Evolutionary conservation across 2,329 filamentous ascomycete species (phyloP).

Genomic region (Neocatenulostroma microsporum): DNA sequence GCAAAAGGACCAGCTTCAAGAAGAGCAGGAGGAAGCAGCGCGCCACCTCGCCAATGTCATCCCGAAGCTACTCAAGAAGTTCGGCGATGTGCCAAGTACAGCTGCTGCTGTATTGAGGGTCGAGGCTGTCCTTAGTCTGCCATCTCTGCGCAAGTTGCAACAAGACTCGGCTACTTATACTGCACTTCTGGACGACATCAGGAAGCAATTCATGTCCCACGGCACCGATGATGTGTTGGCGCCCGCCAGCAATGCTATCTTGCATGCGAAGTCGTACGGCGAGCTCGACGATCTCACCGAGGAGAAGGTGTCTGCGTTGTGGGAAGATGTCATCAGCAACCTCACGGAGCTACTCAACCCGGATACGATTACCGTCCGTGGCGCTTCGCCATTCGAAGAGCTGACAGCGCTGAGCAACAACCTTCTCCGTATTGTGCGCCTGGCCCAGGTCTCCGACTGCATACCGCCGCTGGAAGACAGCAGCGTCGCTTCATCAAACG

Average conservation of each 20-base stretch:
- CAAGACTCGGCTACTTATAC: slow-evolving; percentile 77
- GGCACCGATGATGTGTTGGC: slow-evolving; percentile 76
- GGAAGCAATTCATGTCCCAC: slow-evolving; percentile 89
- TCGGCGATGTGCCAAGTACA: slow-evolving; percentile 78
- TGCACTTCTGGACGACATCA: slow-evolving; percentile 79
- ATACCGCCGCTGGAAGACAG: slow-evolving; percentile 61
- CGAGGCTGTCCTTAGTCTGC: slow-evolving; percentile 77
- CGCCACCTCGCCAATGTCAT: slow-evolving; percentile 70
- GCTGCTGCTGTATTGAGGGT: slow-evolving; percentile 78
- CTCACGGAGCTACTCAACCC: slow-evolving; percentile 61
- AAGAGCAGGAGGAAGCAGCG: slow-evolving; percentile 70
- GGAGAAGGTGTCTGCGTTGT: slow-evolving; percentile 69
- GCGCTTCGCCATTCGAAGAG: slow-evolving; percentile 50
- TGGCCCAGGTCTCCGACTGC: slow-evolving; percentile 54
- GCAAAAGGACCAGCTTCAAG: slow-evolving; percentile 54
- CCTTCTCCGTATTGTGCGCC: slow-evolving; percentile 23
- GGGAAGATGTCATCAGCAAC: slow-evolving; percentile 73
- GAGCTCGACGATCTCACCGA: slow-evolving; percentile 83
- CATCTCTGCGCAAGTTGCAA: slow-evolving; percentile 79
- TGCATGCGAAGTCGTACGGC: slow-evolving; percentile 78
- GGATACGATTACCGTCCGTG: slow-evolving; percentile 63
- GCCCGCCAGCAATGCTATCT: slow-evolving; percentile 72
- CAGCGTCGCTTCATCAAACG: slow-evolving; percentile 35
- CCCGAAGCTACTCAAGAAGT: slow-evolving; percentile 83
- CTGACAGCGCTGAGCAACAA: slow-evolving; percentile 27